These are phyloP conservation scores for Ceratocystis cacaofunesta DNA, from an alignment of 2,329 filamentous ascomycete species.

Conservation along the genomic window DNA sequence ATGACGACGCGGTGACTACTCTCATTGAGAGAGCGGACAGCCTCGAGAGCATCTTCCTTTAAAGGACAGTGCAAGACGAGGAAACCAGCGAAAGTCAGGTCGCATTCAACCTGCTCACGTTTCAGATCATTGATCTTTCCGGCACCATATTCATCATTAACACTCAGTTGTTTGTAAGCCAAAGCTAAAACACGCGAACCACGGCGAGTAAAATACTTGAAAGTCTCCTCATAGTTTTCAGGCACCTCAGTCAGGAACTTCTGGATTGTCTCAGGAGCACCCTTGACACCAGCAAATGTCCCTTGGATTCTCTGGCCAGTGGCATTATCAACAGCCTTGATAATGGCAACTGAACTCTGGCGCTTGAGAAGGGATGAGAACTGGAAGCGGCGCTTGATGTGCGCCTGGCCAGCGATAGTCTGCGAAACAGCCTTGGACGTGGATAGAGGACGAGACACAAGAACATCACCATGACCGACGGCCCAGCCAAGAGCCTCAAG, in stretches of 20 bases:
- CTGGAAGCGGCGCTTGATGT: constrained; percentile 93
- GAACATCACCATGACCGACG: constrained; percentile 74
- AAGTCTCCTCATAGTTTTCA: constrained; percentile 88
- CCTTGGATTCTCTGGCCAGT: constrained; percentile 63
- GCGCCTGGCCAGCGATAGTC: constrained; percentile 57
- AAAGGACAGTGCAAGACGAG: constrained; percentile 87
- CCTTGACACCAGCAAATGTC: constrained; percentile 91
- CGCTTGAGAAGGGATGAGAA: constrained; percentile 95
- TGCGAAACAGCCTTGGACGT: constrained; percentile 25
- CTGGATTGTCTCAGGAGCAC: constrained; percentile 90
- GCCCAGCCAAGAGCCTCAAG: constrained; percentile 79
- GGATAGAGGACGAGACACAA: constrained; percentile 50
- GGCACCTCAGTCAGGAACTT: constrained; percentile 79
- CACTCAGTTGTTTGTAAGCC: constrained; percentile 80
- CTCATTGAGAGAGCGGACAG: constrained; percentile 94
- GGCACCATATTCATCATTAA: constrained; percentile 66
- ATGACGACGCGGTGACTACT: constrained; percentile 97
- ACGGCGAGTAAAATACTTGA: constrained; percentile 93
- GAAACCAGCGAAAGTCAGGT: constrained; percentile 83
- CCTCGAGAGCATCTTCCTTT: constrained; percentile 88
- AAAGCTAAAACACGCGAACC: constrained; percentile 87
- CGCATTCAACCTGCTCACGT: constrained; percentile 77
- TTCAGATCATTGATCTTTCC: constrained; percentile 84
- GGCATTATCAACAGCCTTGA: constrained; percentile 55
- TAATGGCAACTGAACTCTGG: constrained; percentile 82